phyloP scores from a whole-genome alignment of 192 early-diverging fungal genomes.

The Coemansia sp. region DNA sequence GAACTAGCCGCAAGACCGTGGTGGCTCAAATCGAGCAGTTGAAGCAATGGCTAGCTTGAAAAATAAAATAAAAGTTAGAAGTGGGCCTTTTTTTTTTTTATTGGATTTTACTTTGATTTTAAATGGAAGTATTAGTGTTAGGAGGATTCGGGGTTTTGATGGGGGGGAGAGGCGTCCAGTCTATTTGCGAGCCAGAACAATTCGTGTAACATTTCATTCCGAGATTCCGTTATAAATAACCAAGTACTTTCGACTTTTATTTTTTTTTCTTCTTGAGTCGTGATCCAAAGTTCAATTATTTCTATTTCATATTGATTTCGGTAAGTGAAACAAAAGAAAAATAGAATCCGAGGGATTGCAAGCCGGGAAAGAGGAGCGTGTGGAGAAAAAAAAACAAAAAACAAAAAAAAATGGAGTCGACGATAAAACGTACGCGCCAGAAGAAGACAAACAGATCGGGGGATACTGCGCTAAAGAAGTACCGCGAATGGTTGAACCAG shows the following conservation, averaged over 20 bases:
- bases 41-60: slow-evolving; percentile 60
- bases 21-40: slow-evolving; percentile 77
- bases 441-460: background rate
- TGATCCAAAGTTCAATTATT: too few species aligned
- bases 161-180: background rate
- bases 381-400: background rate
- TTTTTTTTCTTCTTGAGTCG: too few species aligned
- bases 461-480: slow-evolving; percentile 26
- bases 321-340: background rate
- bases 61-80: too few species aligned
- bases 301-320: too few species aligned
- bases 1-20: slow-evolving; percentile 80
- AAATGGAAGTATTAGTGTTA: too few species aligned
- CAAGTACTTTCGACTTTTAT: background rate
- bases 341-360: background rate
- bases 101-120: too few species aligned
- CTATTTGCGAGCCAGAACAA: background rate
- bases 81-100: too few species aligned
- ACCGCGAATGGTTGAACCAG: slow-evolving; percentile 40
- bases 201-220: background rate
- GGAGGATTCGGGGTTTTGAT: too few species aligned
- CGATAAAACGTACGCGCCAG: background rate
- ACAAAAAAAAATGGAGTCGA: background rate
- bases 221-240: background rate
- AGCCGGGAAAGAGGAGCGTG: background rate